Conservation (phyloP, 495 filamentous ascomycete species). For the Cladorrhinum samala region DNA sequence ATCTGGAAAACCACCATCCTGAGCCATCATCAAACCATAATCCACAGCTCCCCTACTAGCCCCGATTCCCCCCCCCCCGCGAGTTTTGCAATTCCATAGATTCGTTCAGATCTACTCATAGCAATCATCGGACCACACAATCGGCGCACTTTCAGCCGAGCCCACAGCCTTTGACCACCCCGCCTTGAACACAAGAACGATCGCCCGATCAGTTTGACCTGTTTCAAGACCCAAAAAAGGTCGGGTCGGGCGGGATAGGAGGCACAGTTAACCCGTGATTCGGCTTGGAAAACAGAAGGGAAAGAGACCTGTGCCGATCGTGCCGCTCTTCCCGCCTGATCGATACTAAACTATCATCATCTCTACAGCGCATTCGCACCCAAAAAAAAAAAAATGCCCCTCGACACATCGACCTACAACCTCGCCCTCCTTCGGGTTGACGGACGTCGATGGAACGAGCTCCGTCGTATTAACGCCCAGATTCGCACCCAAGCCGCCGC, state of each 20-base stretch:
- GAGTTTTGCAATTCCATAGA: no score
- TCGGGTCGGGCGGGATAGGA: neutral
- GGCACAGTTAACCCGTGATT: neutral
- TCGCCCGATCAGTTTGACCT: neutral
- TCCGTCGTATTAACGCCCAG: slow-evolving; percentile 80
- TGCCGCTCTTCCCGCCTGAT: neutral
- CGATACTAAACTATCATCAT: no score
- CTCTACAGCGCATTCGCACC: neutral
- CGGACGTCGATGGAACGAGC: slow-evolving; percentile 96
- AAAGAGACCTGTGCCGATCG: no score
- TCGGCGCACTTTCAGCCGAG: neutral
- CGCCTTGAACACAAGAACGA: no score
- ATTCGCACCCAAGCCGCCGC: slow-evolving; percentile 86
- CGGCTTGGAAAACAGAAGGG: no score
- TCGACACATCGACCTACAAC: slow-evolving; percentile 83
- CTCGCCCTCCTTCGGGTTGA: slow-evolving; percentile 85
- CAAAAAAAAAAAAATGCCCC: slow-evolving; percentile 56
- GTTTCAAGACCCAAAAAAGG: neutral
- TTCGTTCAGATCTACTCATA: no score
- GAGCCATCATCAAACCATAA: no score
- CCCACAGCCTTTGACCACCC: neutral
- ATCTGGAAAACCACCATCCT: neutral
- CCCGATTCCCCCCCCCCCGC: no score
- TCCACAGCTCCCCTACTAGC: neutral
- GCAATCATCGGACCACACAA: neutral